These are phyloP conservation scores for Cystofilobasidium bisporidii DNA, from an alignment of 768 basidiomycete genomes.

Conservation along the genomic window DNA sequence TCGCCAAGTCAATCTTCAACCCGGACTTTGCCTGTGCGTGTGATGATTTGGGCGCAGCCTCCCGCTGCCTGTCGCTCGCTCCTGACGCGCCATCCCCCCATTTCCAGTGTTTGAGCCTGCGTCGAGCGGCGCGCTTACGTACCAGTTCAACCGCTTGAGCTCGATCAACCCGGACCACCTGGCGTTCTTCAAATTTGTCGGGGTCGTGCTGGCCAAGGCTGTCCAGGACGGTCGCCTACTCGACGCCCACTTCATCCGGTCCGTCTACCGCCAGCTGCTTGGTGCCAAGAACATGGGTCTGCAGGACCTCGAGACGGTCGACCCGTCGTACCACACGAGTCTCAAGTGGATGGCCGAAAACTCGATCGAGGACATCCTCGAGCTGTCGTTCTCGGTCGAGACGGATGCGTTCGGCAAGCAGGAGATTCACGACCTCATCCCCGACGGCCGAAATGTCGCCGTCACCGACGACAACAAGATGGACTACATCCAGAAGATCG, in stretches of 20 bases:
- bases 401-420: slow-evolving; percentile 95
- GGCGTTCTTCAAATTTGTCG: slow-evolving; percentile 97
- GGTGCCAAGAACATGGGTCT: slow-evolving; percentile 89
- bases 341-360: slow-evolving; percentile 98
- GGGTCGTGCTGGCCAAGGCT: slow-evolving; percentile 64
- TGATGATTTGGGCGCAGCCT: no score
- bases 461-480: slow-evolving; percentile 95
- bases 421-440: slow-evolving; percentile 76
- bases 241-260: slow-evolving; percentile 96
- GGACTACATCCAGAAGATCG: slow-evolving; percentile 60
- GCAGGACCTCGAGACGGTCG: slow-evolving; percentile 29
- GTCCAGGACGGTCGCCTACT: slow-evolving; percentile 60
- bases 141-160: slow-evolving; percentile 84
- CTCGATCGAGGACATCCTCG: slow-evolving; percentile 45
- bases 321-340: slow-evolving; percentile 71
- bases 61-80: no score
- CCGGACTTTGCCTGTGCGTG: slow-evolving; percentile 55
- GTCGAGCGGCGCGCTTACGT: slow-evolving; percentile 87
- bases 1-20: slow-evolving; percentile 97
- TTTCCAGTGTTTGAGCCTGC: slow-evolving; percentile 89
- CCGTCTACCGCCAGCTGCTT: slow-evolving; percentile 87
- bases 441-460: slow-evolving; percentile 66
- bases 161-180: slow-evolving; percentile 93
- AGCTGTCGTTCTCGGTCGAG: slow-evolving; percentile 90
- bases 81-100: no score